These are phyloP conservation scores for Tephrocybe rancida DNA, from an alignment of 768 basidiomycete genomes.

Conservation along the genomic window DNA sequence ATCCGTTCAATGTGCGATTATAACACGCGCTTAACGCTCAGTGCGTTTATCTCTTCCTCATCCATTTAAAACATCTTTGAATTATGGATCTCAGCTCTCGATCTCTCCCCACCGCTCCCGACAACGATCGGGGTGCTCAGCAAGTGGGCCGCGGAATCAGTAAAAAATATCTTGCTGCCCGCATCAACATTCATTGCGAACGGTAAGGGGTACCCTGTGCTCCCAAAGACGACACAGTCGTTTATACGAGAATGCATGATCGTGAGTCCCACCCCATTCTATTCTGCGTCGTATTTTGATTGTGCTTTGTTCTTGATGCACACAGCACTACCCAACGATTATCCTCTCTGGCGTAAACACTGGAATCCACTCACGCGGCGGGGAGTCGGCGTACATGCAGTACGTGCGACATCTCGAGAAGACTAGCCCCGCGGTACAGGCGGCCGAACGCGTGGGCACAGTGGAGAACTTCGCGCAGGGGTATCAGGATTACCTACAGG, in stretches of 20 bases:
- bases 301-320: slow-evolving; percentile 18
- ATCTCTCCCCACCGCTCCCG: slow-evolving; percentile 88
- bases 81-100: slow-evolving; percentile 63
- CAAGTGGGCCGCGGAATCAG: slow-evolving; percentile 93
- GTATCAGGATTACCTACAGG: slow-evolving; percentile 95
- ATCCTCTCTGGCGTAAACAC: slow-evolving; percentile 74
- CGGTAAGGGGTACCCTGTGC: slow-evolving; percentile 93
- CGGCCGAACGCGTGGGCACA: slow-evolving; percentile 65
- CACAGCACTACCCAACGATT: slow-evolving; percentile 81
- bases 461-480: slow-evolving; percentile 91
- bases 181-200: slow-evolving; percentile 94
- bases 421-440: slow-evolving; percentile 68
- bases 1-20: slow-evolving; percentile 91
- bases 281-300: background rate
- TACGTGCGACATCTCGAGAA: slow-evolving; percentile 86
- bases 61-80: background rate
- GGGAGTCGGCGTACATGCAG: slow-evolving; percentile 86
- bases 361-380: slow-evolving; percentile 75
- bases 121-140: slow-evolving; percentile 71
- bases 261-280: slow-evolving; percentile 46
- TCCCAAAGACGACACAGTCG: slow-evolving; percentile 89
- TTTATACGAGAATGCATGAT: slow-evolving; percentile 92
- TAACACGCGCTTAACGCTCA: slow-evolving; percentile 68
- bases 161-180: slow-evolving; percentile 87
- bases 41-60: slow-evolving; percentile 40